phyloP scores from a whole-genome alignment of 257 asterid species.

The Parsonsia alboflavescens region DNA sequence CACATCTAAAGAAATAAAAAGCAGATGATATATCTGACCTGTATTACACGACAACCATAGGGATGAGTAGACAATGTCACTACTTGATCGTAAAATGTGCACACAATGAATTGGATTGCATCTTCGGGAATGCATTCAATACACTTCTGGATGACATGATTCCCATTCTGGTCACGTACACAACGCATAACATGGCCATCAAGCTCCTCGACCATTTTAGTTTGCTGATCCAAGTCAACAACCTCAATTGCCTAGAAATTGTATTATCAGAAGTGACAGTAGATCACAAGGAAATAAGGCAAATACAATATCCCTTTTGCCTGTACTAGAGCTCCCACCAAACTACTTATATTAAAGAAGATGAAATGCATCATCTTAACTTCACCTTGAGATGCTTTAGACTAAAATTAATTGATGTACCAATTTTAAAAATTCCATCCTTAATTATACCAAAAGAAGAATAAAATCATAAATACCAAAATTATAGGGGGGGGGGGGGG shows the following conservation, averaged over 20 bases:
- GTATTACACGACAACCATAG: constrained; percentile 86
- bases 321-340: background rate
- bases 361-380: background rate
- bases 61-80: constrained; percentile 75
- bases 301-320: background rate
- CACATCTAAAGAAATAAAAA: background rate
- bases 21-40: constrained; percentile 33
- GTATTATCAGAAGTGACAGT: background rate
- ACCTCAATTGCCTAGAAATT: constrained; percentile 67
- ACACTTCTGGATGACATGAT: constrained; percentile 83
- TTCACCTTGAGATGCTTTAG: background rate
- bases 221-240: constrained; percentile 64
- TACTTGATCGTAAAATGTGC: constrained; percentile 59
- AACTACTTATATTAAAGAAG: background rate
- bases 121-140: constrained; percentile 77
- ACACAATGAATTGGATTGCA: constrained; percentile 54
- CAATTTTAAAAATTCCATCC: background rate
- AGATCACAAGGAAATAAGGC: background rate
- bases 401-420: background rate
- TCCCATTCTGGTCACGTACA: constrained; percentile 85
- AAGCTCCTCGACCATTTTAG: constrained; percentile 66
- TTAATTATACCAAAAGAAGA: background rate
- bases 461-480: background rate
- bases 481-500: too few species aligned
- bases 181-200: constrained; percentile 80